Evolutionary conservation across 306 rosid species (phyloP), one percentile per base, ranked within the genome.

Genomic region (Sicyos edulis): DNA sequence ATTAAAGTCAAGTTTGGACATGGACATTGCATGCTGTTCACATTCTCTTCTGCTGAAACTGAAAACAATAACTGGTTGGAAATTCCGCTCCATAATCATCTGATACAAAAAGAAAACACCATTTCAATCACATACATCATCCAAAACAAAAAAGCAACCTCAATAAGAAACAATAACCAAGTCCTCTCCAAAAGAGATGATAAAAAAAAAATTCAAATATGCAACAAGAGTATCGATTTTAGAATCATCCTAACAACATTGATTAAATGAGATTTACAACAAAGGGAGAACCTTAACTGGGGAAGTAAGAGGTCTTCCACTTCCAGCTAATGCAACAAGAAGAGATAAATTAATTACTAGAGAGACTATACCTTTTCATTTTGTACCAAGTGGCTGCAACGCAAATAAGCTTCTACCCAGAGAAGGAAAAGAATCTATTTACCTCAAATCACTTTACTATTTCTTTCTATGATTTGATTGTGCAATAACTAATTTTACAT

Each of bases 41-140:
- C 92, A 87, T 79, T 92, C 98, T 83, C 96, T 90, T 82, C 98
- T 87, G 78, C 98, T 90, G 80, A 90, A 92, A 88, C 98, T 92
- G 80, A 92, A 92, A 67, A 92, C 85, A 71, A 92, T 92, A 60
- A 92, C 98, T 17, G 98, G 98, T 84, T 92, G 96, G 82, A 92
- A 92, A 77, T 83, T 92, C 66, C 91, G 85, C 80, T 92, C 98
- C 96, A 88, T 90, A 54, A 92, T 90, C 98, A 92, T 90, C 98
- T 92, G 90, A 77, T 75, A 86, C 29, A 40, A 6, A 40, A 20
- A 14, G 21, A 62, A 71, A 59, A 72, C 66, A 54, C 19, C 63
- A 68, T 72, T 42, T 77, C 75, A 81, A 74, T 50, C 60, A 75
- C 75, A 44, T 19, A 12, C 64, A 61, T n/a, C 16, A 19, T 22